Evolutionary conservation across 257 asterid species (phyloP), one percentile per base, ranked within the genome.

Genomic region (Ocimum tenuiflorum): DNA sequence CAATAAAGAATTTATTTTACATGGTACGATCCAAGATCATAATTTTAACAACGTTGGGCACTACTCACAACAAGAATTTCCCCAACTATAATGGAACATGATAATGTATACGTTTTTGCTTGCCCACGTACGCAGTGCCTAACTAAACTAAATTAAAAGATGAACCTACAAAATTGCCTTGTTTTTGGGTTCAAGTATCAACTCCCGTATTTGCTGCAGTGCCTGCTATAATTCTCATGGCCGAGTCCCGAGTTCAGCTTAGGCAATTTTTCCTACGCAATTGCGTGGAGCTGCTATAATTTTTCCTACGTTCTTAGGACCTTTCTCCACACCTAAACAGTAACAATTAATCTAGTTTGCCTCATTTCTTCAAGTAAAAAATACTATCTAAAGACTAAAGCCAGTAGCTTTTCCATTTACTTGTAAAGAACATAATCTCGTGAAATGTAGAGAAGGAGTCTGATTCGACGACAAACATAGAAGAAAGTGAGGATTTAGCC

Each of bases 141-240:
- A 41, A 35, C 46, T 55, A n/a, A n/a, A n/a, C n/a, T n/a, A n/a
- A n/a, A n/a, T n/a, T n/a, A n/a, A 9, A 13, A 49, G 57, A 27
- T 12, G 23, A 65, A 65, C 49, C 85, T 79, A 83, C 65, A 81
- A 63, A 38, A 80, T 79, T 68, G 73, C 85, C 80, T 92, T 89
- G 78, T 53, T 49, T 78, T 89, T 92, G 0, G 86, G 90, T 76
- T 81, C 83, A 70, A 89, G 99, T 72, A 17, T 92, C 95, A n/a
- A 92, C 86, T 67, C 99, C 99, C 99, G 89, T 92, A 73, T 92
- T 92, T 33, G 95, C 88, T 10, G 98, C 98, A 39, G 98, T 89
- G 73, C 98, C 98, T 22, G 99, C 99, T 29, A 92, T 92, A 51
- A 88, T 89, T 71, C 97, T 88, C 97, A 92, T 92, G 13, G 97